Evolutionary conservation across 2,329 filamentous ascomycete genomes (phyloP).

Genomic region (Fusarium marasasianum): DNA sequence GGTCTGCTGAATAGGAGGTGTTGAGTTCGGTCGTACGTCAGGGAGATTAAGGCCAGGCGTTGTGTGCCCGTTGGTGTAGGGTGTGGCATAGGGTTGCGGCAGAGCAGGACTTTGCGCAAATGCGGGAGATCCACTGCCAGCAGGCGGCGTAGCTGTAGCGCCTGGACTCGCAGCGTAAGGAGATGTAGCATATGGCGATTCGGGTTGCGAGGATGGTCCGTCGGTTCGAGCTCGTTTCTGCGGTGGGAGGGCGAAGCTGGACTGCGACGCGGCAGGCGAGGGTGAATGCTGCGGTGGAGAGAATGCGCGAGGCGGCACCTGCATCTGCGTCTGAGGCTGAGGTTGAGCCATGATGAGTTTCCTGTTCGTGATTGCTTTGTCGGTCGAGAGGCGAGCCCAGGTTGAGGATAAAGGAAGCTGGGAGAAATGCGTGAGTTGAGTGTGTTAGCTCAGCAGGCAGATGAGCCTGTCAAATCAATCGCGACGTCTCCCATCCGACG

Average conservation of each 20-base stretch:
- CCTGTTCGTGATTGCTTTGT: neutral
- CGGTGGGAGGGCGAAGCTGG: constrained; percentile 68
- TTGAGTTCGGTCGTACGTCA: constrained; percentile 45
- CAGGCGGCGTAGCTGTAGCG: constrained; percentile 52
- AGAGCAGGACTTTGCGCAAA: constrained; percentile 48
- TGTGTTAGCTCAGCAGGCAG: constrained; percentile 55
- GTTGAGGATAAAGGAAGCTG: constrained; percentile 10
- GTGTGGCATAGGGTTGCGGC: constrained; percentile 47
- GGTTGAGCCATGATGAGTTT: constrained; percentile 65
- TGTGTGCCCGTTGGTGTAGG: constrained; percentile 52
- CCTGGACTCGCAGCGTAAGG: constrained; percentile 60
- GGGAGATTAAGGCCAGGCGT: constrained; percentile 50
- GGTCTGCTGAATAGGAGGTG: constrained; percentile 46
- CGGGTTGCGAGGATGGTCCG: constrained; percentile 73
- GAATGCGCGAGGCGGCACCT: constrained; percentile 63
- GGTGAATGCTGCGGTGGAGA: constrained; percentile 70
- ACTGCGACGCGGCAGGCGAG: constrained; percentile 67
- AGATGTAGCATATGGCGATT: constrained; percentile 67
- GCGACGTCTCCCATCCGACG: constrained; percentile 59
- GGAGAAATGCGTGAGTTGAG: constrained; percentile 25
- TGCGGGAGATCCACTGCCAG: constrained; percentile 49
- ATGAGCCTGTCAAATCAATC: constrained; percentile 59
- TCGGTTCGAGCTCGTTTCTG: constrained; percentile 71
- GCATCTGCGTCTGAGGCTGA: constrained; percentile 55
- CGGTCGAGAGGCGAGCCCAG: constrained; percentile 10